Conservation (phyloP, 495 filamentous ascomycete genomes). For the Penicillium verhagenii region DNA sequence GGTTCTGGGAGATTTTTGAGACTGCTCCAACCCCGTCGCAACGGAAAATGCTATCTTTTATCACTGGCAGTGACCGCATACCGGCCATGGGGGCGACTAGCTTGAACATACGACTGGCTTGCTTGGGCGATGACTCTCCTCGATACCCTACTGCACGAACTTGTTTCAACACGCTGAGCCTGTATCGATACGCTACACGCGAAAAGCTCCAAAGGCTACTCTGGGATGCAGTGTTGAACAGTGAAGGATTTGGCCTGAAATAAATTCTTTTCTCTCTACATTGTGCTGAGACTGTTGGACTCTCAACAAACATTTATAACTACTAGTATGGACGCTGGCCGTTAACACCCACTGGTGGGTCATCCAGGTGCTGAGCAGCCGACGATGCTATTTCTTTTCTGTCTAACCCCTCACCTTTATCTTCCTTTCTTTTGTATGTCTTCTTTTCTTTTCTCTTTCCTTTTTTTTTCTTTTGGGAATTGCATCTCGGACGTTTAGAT, state of each 20-base stretch:
- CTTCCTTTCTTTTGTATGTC: neutral
- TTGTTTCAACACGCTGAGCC: slow-evolving; percentile 82
- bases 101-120: slow-evolving; percentile 70
- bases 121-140: slow-evolving; percentile 69
- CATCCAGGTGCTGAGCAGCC: neutral
- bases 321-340: neutral
- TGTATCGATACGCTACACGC: slow-evolving; percentile 68
- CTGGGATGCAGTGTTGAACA: slow-evolving; percentile 85
- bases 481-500: neutral
- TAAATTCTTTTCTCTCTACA: slow-evolving; percentile 27
- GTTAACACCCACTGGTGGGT: slow-evolving; percentile 1
- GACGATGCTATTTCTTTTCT: neutral
- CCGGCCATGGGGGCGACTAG: slow-evolving; percentile 88
- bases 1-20: slow-evolving; percentile 90
- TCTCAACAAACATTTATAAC: neutral
- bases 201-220: slow-evolving; percentile 69
- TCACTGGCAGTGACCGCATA: slow-evolving; percentile 92
- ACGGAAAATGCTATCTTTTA: slow-evolving; percentile 77
- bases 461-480: neutral
- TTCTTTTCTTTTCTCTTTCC: neutral
- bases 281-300: neutral
- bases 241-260: slow-evolving; percentile 93
- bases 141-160: slow-evolving; percentile 86
- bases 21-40: slow-evolving; percentile 64
- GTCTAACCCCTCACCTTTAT: neutral